Percentiles rank a stretch among this genome's conserved stretches.
Conservation (phyloP, 2,329 filamentous ascomycete genomes). For the Nemania bipapillata region DNA sequence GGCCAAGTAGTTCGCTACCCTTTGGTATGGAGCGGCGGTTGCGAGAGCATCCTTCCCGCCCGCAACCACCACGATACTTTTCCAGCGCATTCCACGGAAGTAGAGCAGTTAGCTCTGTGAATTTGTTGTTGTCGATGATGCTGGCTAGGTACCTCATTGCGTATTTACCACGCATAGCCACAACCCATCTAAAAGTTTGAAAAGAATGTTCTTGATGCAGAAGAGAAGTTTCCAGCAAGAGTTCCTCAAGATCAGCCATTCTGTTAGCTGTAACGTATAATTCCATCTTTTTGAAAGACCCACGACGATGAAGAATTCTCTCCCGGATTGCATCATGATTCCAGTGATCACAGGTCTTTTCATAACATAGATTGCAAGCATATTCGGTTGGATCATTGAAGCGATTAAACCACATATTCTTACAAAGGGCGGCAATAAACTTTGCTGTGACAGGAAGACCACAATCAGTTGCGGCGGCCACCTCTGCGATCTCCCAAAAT, state of each 20-base stretch:
- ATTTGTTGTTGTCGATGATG: background rate
- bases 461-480: background rate
- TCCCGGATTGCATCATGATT: too few species aligned
- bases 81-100: background rate
- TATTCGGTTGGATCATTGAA: too few species aligned
- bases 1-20: constrained; percentile 15
- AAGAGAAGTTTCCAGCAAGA: background rate
- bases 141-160: background rate
- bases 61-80: background rate
- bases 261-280: too few species aligned
- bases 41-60: background rate
- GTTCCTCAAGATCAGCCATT: background rate
- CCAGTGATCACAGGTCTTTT: too few species aligned
- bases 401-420: too few species aligned
- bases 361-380: too few species aligned
- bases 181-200: background rate
- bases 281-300: too few species aligned
- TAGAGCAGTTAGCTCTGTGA: background rate
- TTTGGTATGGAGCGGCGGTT: background rate
- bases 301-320: too few species aligned
- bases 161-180: background rate
- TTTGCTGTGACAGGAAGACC: background rate
- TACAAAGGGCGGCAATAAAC: background rate
- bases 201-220: background rate
- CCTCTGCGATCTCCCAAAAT: background rate